Base-by-base conservation (phyloP, 169 alveolate genomes). In the Besnoitia besnoiti region DNA sequence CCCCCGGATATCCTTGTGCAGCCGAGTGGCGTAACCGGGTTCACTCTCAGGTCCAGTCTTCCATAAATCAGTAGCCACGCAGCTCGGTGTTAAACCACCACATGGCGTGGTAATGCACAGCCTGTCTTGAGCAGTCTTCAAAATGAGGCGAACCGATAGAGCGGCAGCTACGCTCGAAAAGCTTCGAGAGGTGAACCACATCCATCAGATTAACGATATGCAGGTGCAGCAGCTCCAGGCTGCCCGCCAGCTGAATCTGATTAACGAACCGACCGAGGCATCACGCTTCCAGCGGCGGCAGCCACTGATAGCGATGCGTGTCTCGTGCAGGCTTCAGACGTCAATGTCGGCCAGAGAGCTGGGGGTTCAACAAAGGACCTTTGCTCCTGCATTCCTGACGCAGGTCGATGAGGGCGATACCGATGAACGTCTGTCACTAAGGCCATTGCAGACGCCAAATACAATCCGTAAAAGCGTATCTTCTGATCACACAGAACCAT, bases 231-330 rank as follows among this genome's bases (percentile, higher is more conserved):
- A 73, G 0, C 24, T 73, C 30, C 46, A 73, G 0, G 46, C 40
- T 39, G 84, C 84, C 33, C 8, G 40, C 16, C 40, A 73, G 33
- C 84, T 30, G 33, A 73, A 73, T 33, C 33, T 73, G 44, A 33
- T 73, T 16, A 73, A 39, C 33, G 46, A 39, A 33, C 84, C 84
- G 49, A 0, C 46, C 40, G 46, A 73, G 73, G 35, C 16, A 30
- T 5, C 84, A 39, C 84, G 84, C 0, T 73, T 73, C 46, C 84
- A 33, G 84, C 84, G 84, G 49, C 84, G 84, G 19, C 8, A 39
- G 16, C 84, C 84, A 21, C 84, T 73, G 84, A 5, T 73, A 0
- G 42, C 84, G 12, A 73, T 73, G 84, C 40, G 33, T 37, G 19
- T 73, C 84, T 33, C 73, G 21, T 14, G 73, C 27, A 55, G 35